These are phyloP conservation scores for Monosporascus ibericus DNA, from an alignment of 2,329 filamentous ascomycete species.

Conservation along the genomic window DNA sequence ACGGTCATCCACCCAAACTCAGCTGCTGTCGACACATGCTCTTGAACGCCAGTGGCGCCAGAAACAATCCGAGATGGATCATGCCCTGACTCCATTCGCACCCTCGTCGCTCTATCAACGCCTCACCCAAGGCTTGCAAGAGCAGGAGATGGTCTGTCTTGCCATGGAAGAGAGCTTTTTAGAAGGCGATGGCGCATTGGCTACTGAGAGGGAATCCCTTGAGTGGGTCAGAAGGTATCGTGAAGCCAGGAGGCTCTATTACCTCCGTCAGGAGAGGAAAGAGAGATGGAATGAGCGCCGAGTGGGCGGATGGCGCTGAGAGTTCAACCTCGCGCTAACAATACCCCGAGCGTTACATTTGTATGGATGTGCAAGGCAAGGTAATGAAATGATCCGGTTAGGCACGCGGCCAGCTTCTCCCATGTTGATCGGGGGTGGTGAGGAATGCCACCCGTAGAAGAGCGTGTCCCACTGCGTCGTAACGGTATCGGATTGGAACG, in stretches of 20 bases:
- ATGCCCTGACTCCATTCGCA: constrained; percentile 75
- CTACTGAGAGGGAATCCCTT: constrained; percentile 72
- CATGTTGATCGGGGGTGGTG: no score
- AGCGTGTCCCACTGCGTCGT: no score
- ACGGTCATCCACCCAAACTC: constrained; percentile 68
- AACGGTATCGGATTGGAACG: no score
- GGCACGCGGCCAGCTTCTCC: no score
- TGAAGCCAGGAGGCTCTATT: constrained; percentile 72
- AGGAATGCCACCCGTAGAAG: no score
- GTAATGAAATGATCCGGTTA: no score
- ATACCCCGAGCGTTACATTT: no score
- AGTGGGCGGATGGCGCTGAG: constrained; percentile 86
- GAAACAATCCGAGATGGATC: constrained; percentile 85
- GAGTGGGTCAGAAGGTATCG: constrained; percentile 82
- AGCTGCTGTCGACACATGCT: constrained; percentile 75
- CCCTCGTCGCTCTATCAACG: constrained; percentile 82
- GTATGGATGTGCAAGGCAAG: no score
- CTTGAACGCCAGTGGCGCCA: constrained; percentile 89
- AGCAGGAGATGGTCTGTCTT: constrained; percentile 74
- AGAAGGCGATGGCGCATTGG: constrained; percentile 50
- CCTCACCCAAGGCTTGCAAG: constrained; percentile 67
- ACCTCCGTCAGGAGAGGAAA: constrained; percentile 78
- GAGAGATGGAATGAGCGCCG: constrained; percentile 93
- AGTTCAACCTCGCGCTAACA: neutral
- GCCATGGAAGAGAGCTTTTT: constrained; percentile 92